Evolutionary conservation across 345 rosid species (phyloP), one percentile per base, ranked within the genome.

Genomic region (Corymbia maculata): DNA sequence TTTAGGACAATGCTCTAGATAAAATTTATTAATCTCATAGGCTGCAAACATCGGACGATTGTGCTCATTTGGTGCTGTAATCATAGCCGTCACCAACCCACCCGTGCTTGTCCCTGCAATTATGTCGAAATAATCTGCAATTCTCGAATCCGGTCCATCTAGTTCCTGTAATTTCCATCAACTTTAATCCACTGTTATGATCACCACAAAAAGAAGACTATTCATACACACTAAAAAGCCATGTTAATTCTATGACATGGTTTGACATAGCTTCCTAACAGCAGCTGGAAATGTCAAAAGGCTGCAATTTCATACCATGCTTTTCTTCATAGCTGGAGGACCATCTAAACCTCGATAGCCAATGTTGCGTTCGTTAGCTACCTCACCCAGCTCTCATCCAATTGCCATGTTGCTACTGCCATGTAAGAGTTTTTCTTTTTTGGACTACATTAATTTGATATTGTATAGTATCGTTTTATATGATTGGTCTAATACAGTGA

Each of bases 21-120:
- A 70, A 36, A 17, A 1, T 0, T 70, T 9, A 32, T 36, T 17
- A 21, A 32, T 17, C 1, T 70, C 13, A 36, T 13, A 0, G 47
- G 80, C 80, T 17, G 80, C 7, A 70, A 70, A 70, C 80, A 8
- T 32, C 6, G 47, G 80, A 17, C 80, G 80, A 11, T 70, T 42
- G 11, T 70, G 21, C 80, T 70, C 10, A 70, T 70, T 17, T 17
- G 80, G 80, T 70, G 45, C 47, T 16, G 80, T 32, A 16, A 70
- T 16, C 80, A 70, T 70, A 6, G 80, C 80, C 22, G 80, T 36
- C 47, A 70, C 21, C 80, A 70, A 70, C 42, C 80, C 80, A 70
- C 80, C 80, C 45, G 80, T 70, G 80, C 80, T 70, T 36, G 80
- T 70, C 47, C 80, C 80, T 16, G 47, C 47, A 36, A 70, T 70